Percentiles rank a stretch among this genome's conserved stretches.
Conservation (phyloP, 2,329 filamentous ascomycete genomes). For the Fusarium sp. region DNA sequence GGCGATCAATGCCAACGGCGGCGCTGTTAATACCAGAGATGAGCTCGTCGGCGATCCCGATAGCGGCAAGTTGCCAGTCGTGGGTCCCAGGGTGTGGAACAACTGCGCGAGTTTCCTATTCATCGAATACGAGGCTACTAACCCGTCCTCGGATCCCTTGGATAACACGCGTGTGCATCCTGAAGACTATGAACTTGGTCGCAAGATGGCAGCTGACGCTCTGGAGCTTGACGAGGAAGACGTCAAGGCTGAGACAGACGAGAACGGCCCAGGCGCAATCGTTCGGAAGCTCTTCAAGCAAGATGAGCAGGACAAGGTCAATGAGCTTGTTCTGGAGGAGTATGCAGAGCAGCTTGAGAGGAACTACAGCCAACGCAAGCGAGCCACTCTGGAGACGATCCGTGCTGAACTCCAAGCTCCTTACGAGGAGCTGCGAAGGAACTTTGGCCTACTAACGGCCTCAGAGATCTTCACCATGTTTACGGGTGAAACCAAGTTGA, state of each 20-base stretch:
- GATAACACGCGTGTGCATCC: conserved; percentile 98
- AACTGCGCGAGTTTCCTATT: conserved; percentile 97
- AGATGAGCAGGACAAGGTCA: conserved; percentile 92
- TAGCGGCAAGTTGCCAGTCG: conserved; percentile 78
- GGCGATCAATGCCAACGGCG: conserved; percentile 91
- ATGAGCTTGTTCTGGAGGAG: conserved; percentile 94
- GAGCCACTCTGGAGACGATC: conserved; percentile 95
- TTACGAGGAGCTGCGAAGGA: conserved; percentile 91
- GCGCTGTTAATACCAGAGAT: conserved; percentile 82
- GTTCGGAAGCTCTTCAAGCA: conserved; percentile 96
- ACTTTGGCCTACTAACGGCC: conserved; percentile 75
- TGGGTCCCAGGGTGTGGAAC: conserved; percentile 91
- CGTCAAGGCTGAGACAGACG: conserved; percentile 91
- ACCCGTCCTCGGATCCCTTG: conserved; percentile 86
- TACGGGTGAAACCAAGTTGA: conserved; percentile 89
- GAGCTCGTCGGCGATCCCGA: conserved; percentile 92
- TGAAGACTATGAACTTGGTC: conserved; percentile 96
- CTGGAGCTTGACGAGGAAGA: conserved; percentile 97
- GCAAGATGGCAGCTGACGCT: conserved; percentile 98
- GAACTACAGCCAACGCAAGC: conserved; percentile 94
- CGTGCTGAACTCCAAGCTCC: conserved; percentile 91
- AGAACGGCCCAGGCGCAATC: conserved; percentile 89
- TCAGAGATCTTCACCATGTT: conserved; percentile 96
- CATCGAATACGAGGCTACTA: conserved; percentile 87
- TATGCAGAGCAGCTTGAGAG: conserved; percentile 95